phyloP scores from a whole-genome alignment of 192 early-diverging fungal genomes.

The Cladochytrium replicatum region DNA sequence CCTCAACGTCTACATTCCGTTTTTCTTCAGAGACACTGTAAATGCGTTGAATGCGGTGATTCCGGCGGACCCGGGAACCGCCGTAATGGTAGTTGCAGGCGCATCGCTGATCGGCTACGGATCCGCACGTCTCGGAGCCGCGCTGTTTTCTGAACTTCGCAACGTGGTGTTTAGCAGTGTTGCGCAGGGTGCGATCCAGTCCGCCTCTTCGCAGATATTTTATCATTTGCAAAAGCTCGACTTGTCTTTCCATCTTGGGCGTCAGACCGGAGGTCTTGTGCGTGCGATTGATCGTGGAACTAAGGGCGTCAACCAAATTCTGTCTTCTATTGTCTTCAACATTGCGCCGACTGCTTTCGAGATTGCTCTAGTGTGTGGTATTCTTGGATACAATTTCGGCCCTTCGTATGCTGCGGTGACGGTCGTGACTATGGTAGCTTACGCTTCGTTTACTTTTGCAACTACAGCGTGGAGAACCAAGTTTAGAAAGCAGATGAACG shows the following conservation, averaged over 20 bases:
- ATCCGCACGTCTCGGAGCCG: slow-evolving; percentile 73
- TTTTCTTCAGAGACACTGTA: slow-evolving; percentile 88
- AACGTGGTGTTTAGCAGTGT: slow-evolving; percentile 92
- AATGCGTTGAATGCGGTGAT: slow-evolving; percentile 72
- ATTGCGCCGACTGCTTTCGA: slow-evolving; percentile 89
- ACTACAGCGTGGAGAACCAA: slow-evolving; percentile 78
- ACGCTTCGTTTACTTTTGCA: slow-evolving; percentile 43
- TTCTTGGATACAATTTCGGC: slow-evolving; percentile 70
- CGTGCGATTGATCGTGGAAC: slow-evolving; percentile 85
- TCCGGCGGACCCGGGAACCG: slow-evolving; percentile 25
- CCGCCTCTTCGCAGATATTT: slow-evolving; percentile 80
- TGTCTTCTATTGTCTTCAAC: slow-evolving; percentile 92
- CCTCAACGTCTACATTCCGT: slow-evolving; percentile 90
- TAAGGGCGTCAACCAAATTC: slow-evolving; percentile 94
- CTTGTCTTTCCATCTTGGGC: slow-evolving; percentile 79
- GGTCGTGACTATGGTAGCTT: slow-evolving; percentile 52
- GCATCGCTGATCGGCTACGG: slow-evolving; percentile 94
- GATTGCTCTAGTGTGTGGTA: slow-evolving; percentile 89
- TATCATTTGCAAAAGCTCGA: slow-evolving; percentile 82
- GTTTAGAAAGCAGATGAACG: slow-evolving; percentile 82
- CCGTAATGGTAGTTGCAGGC: slow-evolving; percentile 70
- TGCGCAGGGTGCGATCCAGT: slow-evolving; percentile 84
- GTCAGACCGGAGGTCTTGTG: slow-evolving; percentile 94
- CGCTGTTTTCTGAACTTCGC: slow-evolving; percentile 75
- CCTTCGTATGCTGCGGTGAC: slow-evolving; percentile 77